Conservation (phyloP, 495 filamentous ascomycete genomes). For the Aspergillus indologenus region DNA sequence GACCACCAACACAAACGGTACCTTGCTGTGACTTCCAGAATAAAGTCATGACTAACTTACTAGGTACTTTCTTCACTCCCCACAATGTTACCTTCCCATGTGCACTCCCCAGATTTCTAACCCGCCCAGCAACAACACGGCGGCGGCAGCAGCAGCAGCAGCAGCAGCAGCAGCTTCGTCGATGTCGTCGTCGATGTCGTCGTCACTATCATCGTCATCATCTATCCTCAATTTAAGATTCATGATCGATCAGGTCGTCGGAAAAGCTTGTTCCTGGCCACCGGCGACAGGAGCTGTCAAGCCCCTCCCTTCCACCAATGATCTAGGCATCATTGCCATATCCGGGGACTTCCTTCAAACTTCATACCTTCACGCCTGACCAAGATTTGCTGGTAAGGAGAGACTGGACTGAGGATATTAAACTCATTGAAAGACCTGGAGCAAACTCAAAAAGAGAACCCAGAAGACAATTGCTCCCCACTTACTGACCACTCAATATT, state of each 20-base stretch:
- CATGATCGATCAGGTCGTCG: background rate
- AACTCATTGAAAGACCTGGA: background rate
- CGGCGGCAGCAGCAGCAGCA: background rate
- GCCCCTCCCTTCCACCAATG: background rate
- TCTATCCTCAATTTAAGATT: background rate
- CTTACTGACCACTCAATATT: background rate
- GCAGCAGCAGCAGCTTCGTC: background rate
- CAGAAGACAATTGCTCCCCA: background rate
- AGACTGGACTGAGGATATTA: background rate
- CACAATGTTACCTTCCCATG: background rate
- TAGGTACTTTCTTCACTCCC: background rate
- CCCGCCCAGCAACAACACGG: background rate
- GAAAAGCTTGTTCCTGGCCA: conserved; percentile 18
- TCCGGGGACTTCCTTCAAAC: conserved; percentile 7
- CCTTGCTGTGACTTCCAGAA: background rate
- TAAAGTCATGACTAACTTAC: background rate
- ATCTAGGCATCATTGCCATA: conserved; percentile 4
- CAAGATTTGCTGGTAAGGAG: background rate
- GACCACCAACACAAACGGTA: background rate
- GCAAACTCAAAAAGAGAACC: background rate
- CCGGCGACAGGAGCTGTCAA: background rate
- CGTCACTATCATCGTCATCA: background rate
- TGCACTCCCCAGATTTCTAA: background rate
- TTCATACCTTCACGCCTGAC: background rate
- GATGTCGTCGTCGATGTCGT: no score